Base-by-base conservation (phyloP, 306 rosid species). In the Argentina anserina region DNA sequence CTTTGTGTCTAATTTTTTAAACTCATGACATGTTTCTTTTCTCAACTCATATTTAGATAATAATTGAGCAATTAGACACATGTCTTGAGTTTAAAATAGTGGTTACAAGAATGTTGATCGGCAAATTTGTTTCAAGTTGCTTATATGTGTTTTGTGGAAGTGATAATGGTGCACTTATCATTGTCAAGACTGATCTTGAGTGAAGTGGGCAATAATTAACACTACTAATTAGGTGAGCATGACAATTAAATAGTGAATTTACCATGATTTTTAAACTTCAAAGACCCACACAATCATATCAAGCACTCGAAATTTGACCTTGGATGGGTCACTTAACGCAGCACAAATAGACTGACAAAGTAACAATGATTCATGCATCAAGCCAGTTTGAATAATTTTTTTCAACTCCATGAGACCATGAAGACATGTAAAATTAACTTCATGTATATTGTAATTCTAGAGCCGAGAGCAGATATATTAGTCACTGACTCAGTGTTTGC, bases 301-400 rank as follows among this genome's bases (percentile, higher is more conserved):
- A 41, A 70, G 78, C 85, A 84, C 86, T 80, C 52, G 8, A 74
- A 81, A 59, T 79, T 81, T 77, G 84, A 79, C 82, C 83, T 64
- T n/a, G 58, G 50, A 49, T 52, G 80, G 76, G 53, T 79, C 79
- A 49, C 78, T 71, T 39, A 23, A 20, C 53, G 55, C 65, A 70
- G 71, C 70, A 60, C 62, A 59, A 23, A n/a, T 59, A 34, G 33
- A 46, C 75, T 29, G 66, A 73, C 77, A 68, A 86, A 84, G 49
- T 29, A 69, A 73, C 77, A 68, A 86, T 85, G 49, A 75, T 53
- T 71, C 41, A 12, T 81, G 75, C 65, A 70, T 65, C 84, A 82
- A 76, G 76, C 86, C 82, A 72, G 61, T 77, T 86, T 67, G 17
- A 9, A 71, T 79, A 26, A n/a, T n/a, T 14, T 55, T 65, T 69